Percentiles rank a stretch among this genome's conserved stretches.
phyloP scores from a whole-genome alignment of 2,329 filamentous ascomycete genomes.

The Juglanconis juglandina region DNA sequence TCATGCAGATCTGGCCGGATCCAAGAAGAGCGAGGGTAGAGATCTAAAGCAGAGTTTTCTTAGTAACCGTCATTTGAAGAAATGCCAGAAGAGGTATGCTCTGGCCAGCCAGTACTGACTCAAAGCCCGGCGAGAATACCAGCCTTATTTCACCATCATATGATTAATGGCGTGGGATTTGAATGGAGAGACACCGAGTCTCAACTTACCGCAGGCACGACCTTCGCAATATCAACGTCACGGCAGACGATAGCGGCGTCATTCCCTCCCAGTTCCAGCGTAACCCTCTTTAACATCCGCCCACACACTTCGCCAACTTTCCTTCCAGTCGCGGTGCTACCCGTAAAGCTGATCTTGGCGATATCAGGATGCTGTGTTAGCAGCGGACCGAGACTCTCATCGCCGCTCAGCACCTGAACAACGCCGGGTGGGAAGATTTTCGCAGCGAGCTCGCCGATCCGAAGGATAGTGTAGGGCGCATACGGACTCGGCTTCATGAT shows the following conservation, averaged over 20 bases:
- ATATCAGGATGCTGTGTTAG: constrained; percentile 58
- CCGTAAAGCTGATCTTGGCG: constrained; percentile 63
- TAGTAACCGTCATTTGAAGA: not conserved
- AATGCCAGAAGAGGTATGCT: not conserved
- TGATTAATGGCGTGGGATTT: no score
- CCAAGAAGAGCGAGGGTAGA: constrained; percentile 52
- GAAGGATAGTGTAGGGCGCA: constrained; percentile 56
- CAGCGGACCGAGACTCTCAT: constrained; percentile 57
- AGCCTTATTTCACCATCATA: no score
- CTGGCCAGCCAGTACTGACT: no score
- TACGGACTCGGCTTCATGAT: constrained; percentile 58
- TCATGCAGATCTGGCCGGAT: constrained; percentile 52
- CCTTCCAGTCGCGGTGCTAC: constrained; percentile 40
- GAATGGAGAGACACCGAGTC: not conserved
- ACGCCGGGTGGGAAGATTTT: constrained; percentile 60
- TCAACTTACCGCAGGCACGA: constrained; percentile 25
- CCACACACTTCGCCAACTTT: constrained; percentile 39
- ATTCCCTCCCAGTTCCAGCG: constrained; percentile 38
- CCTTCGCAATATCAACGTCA: constrained; percentile 40
- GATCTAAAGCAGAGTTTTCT: constrained; percentile 22
- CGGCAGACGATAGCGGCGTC: constrained; percentile 39
- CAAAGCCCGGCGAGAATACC: no score
- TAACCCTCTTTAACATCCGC: constrained; percentile 44
- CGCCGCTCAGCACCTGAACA: constrained; percentile 58
- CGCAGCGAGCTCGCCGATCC: constrained; percentile 57